phyloP scores from a whole-genome alignment of 495 filamentous ascomycete species.

The Aspergillus heteromorphus region DNA sequence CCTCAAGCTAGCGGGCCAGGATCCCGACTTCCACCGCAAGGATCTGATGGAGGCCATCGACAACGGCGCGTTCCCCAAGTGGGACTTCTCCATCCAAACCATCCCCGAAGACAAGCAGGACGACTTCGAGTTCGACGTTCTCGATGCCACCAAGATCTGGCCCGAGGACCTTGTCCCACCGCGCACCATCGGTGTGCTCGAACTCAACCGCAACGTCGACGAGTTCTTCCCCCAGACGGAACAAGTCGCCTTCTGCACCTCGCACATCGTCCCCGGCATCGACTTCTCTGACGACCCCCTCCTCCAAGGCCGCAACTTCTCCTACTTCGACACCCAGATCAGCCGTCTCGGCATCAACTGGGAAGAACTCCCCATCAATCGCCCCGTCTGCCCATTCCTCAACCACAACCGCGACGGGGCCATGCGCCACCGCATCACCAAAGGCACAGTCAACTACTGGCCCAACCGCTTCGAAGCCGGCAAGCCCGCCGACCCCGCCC shows the following conservation, averaged over 20 bases:
- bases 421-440: conserved; percentile 50
- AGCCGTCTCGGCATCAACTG: conserved; percentile 71
- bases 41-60: conserved; percentile 69
- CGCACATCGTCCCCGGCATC: conserved; percentile 72
- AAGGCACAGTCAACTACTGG: conserved; percentile 74
- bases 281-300: conserved; percentile 73
- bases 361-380: conserved; percentile 72
- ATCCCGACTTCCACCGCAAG: conserved; percentile 71
- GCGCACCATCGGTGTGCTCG: conserved; percentile 66
- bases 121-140: conserved; percentile 75
- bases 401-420: conserved; percentile 74
- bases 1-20: conserved; percentile 39
- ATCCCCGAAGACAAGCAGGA: conserved; percentile 60
- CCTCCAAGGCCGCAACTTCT: conserved; percentile 70
- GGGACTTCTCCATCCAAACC: conserved; percentile 68
- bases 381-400: conserved; percentile 64
- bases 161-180: conserved; percentile 68
- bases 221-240: conserved; percentile 76
- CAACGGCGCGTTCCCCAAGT: conserved; percentile 43
- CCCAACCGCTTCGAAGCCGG: conserved; percentile 61
- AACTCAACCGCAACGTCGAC: conserved; percentile 67
- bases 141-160: conserved; percentile 78
- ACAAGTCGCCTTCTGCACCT: conserved; percentile 66
- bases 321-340: conserved; percentile 72
- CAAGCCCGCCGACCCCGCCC: conserved; percentile 45